phyloP scores from a whole-genome alignment of 2,329 filamentous ascomycete genomes.

The Endocalyx cinctus region DNA sequence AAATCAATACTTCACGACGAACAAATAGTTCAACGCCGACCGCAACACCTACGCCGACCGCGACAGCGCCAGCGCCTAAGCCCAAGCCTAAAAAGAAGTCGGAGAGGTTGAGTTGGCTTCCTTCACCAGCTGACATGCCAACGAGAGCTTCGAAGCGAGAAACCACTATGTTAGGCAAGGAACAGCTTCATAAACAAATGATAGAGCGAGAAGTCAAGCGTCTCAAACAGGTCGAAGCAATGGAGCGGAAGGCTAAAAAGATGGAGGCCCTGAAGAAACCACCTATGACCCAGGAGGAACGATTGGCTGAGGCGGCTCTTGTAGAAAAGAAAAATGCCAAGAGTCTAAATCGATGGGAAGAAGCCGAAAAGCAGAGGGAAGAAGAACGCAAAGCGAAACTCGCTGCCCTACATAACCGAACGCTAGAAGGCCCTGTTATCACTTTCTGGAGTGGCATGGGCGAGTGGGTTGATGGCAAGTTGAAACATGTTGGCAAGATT shows the following conservation, averaged over 20 bases:
- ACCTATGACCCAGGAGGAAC: slow-evolving; percentile 80
- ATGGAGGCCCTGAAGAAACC: slow-evolving; percentile 72
- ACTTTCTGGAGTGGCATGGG: slow-evolving; percentile 92
- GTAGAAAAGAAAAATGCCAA: slow-evolving; percentile 85
- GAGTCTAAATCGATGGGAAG: slow-evolving; percentile 90
- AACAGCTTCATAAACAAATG: slow-evolving; percentile 65
- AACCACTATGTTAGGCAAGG: slow-evolving; percentile 56
- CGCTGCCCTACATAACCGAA: slow-evolving; percentile 81
- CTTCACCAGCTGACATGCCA: slow-evolving; percentile 48
- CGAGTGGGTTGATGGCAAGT: slow-evolving; percentile 71
- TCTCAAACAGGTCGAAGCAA: slow-evolving; percentile 63
- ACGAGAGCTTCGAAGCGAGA: slow-evolving; percentile 54
- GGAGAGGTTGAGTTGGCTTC: slow-evolving; percentile 55
- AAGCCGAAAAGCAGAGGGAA: slow-evolving; percentile 82
- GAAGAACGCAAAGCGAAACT: slow-evolving; percentile 79
- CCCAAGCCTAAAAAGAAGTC: slow-evolving; percentile 56
- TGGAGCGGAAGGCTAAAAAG: slow-evolving; percentile 65
- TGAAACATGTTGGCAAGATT: slow-evolving; percentile 65
- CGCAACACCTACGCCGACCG: slow-evolving; percentile 29
- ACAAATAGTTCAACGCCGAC: too few relatives aligned
- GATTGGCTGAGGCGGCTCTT: slow-evolving; percentile 73
- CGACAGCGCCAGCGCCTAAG: slow-evolving; percentile 32
- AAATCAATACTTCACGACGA: slow-evolving; percentile 56
- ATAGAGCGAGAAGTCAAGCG: slow-evolving; percentile 66
- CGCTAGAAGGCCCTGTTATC: slow-evolving; percentile 82